phyloP scores from a whole-genome alignment of 2,329 filamentous ascomycete genomes.

The Claviceps sp. region DNA sequence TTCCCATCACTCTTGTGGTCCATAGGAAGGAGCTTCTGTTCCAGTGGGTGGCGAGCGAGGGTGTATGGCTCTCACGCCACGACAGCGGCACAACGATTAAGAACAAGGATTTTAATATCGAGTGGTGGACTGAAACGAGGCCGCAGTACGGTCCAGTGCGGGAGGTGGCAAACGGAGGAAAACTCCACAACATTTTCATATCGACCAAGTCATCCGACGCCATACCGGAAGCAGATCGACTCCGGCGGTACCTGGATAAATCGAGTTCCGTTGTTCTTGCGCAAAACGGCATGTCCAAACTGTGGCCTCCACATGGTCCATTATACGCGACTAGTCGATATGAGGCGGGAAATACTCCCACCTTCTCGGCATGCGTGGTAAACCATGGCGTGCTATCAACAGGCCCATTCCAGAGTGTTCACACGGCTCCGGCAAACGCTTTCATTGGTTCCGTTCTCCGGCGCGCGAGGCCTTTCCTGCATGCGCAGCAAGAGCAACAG shows the following conservation, averaged over 20 bases:
- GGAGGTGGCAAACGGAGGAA: conserved; percentile 25
- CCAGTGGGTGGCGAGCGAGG: conserved; percentile 30
- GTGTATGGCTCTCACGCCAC: conserved; percentile 27
- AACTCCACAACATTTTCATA: conserved; percentile 62
- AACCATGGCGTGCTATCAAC: conserved; percentile 42
- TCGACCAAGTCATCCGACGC: conserved; percentile 62
- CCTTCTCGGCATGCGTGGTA: conserved; percentile 56
- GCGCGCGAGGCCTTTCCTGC: conserved; percentile 8
- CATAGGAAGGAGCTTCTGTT: conserved; percentile 41
- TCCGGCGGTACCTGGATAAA: conserved; percentile 48
- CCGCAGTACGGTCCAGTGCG: conserved; percentile 22
- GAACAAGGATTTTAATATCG: conserved; percentile 31
- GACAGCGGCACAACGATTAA: conserved; percentile 19
- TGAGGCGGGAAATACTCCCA: conserved; percentile 32
- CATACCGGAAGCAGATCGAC: conserved; percentile 41
- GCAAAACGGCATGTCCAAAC: conserved; percentile 74
- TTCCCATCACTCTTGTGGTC: conserved; percentile 70
- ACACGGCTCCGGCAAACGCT: conserved; percentile 36
- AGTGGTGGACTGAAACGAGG: conserved; percentile 38
- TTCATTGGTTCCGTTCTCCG: conserved; percentile 32
- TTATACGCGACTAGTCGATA: conserved; percentile 30
- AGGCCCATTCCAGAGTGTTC: conserved; percentile 36
- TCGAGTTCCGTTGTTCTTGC: conserved; percentile 67
- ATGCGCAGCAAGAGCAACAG: background rate
- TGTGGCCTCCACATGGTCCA: conserved; percentile 40